A percentile compares a stretch with the other conserved stretches of the same genome.
Conservation (phyloP, 257 asterid species). For the Asclepias syriaca region DNA sequence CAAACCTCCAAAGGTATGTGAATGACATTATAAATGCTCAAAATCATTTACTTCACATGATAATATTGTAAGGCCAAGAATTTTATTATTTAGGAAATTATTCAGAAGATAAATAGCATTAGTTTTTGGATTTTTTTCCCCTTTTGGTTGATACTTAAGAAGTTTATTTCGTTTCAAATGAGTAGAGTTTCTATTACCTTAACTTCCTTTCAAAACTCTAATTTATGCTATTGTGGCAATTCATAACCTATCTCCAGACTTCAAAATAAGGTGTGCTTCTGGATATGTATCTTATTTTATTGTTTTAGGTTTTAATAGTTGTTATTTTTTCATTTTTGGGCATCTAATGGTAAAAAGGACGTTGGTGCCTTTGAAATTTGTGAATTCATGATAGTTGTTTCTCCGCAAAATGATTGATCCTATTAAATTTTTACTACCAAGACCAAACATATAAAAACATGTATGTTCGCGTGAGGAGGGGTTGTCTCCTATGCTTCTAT, state of each 20-base stretch:
- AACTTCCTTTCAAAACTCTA: not conserved
- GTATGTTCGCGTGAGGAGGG: not conserved
- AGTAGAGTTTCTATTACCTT: not conserved
- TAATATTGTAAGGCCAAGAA: not conserved
- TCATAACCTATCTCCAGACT: not conserved
- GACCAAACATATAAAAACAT: not conserved
- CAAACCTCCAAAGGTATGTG: slow-evolving; percentile 83
- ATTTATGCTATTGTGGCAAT: not conserved
- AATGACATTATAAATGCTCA: not conserved
- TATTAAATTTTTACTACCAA: not conserved
- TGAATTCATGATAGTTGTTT: not conserved
- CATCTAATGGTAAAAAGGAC: not conserved
- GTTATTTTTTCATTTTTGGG: not conserved
- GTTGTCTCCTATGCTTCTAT: not conserved
- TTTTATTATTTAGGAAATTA: not conserved
- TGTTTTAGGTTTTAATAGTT: not conserved
- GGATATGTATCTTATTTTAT: not conserved
- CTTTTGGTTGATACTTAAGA: not conserved
- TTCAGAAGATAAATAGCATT: not conserved
- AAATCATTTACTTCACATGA: not conserved
- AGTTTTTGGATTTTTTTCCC: not conserved
- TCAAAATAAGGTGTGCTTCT: not conserved
- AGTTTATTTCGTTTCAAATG: not conserved
- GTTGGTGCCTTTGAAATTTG: not conserved
- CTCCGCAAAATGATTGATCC: not conserved